Evolutionary conservation across 23 red algal species (phyloP).

Genomic region (Gracilaria caudata): DNA sequence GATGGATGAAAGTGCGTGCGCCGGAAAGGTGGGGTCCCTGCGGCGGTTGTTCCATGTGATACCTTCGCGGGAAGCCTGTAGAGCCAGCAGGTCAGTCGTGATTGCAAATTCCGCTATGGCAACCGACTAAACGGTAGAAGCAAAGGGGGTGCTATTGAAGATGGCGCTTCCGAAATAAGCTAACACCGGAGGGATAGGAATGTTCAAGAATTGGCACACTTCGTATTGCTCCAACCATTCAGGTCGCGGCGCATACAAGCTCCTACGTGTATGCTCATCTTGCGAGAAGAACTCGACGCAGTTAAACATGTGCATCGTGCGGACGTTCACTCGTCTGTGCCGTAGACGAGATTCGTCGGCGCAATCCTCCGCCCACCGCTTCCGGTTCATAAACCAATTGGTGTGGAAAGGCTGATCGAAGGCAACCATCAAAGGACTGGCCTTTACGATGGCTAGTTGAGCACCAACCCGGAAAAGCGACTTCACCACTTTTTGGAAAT

Average conservation of each 20-base stretch:
- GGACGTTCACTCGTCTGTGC: not conserved
- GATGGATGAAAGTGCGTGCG: too few relatives aligned
- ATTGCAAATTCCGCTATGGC: not conserved
- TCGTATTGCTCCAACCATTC: not conserved
- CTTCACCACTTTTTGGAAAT: not conserved
- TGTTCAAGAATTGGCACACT: not conserved
- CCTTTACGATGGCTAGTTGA: not conserved
- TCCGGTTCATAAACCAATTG: not conserved
- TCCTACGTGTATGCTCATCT: not conserved
- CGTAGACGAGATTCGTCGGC: not conserved
- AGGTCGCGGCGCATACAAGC: not conserved
- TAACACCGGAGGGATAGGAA: not conserved
- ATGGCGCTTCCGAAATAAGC: not conserved
- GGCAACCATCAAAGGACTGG: not conserved
- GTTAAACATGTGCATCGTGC: not conserved
- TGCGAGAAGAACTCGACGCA: not conserved
- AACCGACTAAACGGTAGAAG: not conserved
- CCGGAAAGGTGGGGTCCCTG: too few relatives aligned
- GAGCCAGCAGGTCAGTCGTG: not conserved
- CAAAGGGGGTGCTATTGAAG: not conserved
- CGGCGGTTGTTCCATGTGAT: too few relatives aligned
- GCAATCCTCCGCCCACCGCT: too few relatives aligned
- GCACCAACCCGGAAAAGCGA: not conserved
- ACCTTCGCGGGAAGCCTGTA: not conserved
- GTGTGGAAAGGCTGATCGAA: not conserved